Percentiles rank a stretch among this genome's conserved stretches.
These are phyloP conservation scores for Mycena alexandri DNA, from an alignment of 768 basidiomycete species.

Conservation along the genomic window DNA sequence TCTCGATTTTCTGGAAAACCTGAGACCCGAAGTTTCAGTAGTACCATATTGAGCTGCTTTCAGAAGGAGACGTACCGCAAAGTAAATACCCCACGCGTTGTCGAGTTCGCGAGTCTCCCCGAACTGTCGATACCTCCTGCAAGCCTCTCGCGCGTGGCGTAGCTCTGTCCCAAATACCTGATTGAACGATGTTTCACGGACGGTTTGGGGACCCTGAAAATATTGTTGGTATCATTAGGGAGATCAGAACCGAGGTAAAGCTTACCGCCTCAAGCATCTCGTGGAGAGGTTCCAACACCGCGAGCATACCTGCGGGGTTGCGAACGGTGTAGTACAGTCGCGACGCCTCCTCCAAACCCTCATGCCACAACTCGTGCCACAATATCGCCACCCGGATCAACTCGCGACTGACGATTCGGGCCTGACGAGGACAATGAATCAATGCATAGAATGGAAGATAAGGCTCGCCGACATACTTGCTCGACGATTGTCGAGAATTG, in stretches of 20 bases:
- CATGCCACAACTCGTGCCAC: conserved; percentile 99
- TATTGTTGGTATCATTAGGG: not conserved
- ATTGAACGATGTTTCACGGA: conserved; percentile 93
- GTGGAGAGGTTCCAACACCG: conserved; percentile 91
- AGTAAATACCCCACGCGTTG: conserved; percentile 99
- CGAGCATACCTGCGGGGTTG: conserved; percentile 97
- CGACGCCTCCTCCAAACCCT: conserved; percentile 97
- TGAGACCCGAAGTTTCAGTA: conserved; percentile 51
- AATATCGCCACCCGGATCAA: conserved; percentile 98
- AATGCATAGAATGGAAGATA: conserved; percentile 12
- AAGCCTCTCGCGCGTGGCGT: conserved; percentile 92
- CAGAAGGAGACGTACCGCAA: conserved; percentile 68
- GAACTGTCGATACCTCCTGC: conserved; percentile 85
- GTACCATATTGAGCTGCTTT: not conserved
- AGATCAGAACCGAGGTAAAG: conserved; percentile 1
- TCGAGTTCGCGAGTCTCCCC: conserved; percentile 93
- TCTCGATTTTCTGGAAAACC: conserved; percentile 98
- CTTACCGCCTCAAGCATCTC: conserved; percentile 90
- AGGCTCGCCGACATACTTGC: conserved; percentile 69
- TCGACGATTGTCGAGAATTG: conserved; percentile 90
- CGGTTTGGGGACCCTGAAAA: conserved; percentile 89
- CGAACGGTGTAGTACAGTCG: conserved; percentile 96
- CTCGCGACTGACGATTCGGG: conserved; percentile 90
- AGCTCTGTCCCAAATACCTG: conserved; percentile 96
- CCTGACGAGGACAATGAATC: conserved; percentile 57